Conservation (phyloP, 306 rosid species). For the Prunus armeniaca region DNA sequence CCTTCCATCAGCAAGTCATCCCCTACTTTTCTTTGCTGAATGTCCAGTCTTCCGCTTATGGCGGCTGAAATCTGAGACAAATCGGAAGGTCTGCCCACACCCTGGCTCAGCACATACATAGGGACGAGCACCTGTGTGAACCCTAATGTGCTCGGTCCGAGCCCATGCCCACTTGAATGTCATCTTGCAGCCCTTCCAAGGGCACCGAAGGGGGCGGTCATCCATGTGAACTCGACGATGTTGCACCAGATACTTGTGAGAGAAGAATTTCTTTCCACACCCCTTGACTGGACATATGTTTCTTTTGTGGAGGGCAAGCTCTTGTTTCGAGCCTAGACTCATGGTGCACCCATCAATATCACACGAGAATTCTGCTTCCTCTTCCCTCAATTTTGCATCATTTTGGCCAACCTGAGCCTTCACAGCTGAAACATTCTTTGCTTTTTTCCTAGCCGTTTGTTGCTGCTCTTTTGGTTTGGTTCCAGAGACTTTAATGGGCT, state of each 20-base stretch:
- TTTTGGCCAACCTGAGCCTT: conserved; percentile 44
- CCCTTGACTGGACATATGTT: conserved; percentile 93
- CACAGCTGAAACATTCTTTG: conserved; percentile 47
- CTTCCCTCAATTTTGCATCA: conserved; percentile 43
- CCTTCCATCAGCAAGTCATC: conserved; percentile 25
- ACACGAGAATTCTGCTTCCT: conserved; percentile 63
- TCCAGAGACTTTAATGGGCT: conserved; percentile 40
- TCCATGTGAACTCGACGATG: conserved; percentile 92
- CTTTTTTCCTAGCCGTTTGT: conserved; percentile 54
- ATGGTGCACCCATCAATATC: conserved; percentile 92
- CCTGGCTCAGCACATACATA: conserved; percentile 82
- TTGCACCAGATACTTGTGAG: conserved; percentile 97
- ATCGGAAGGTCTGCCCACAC: conserved; percentile 93
- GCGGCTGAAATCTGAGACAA: conserved; percentile 97
- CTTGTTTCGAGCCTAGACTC: conserved; percentile 77
- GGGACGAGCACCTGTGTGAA: conserved; percentile 95
- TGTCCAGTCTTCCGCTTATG: conserved; percentile 99
- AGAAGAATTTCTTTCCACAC: conserved; percentile 98
- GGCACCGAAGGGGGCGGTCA: conserved; percentile 93
- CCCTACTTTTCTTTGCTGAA: conserved; percentile 64
- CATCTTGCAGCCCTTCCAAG: conserved; percentile 99
- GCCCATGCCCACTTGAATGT: conserved; percentile 99
- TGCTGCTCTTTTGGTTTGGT: conserved; percentile 51
- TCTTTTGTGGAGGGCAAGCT: conserved; percentile 69
- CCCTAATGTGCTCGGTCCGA: conserved; percentile 94